These are phyloP conservation scores for Leucaena leucocephala DNA, from an alignment of 306 rosid genomes.

Conservation along the genomic window DNA sequence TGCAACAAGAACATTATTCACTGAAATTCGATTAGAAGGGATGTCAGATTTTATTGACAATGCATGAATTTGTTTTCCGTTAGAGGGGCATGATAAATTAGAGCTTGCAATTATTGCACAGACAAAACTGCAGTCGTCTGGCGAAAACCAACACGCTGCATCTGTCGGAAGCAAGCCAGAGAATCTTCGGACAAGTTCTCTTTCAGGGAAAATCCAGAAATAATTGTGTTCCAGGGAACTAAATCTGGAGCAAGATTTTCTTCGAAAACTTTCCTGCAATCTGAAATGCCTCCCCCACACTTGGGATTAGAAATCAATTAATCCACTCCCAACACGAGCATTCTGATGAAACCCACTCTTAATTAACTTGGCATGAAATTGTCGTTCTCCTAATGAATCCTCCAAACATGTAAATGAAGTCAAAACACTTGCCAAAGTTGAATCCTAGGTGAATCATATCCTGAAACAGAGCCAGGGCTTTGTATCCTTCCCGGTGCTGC, in stretches of 20 bases:
- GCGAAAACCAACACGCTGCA: slow-evolving; percentile 60
- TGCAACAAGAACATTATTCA: slow-evolving; percentile 73
- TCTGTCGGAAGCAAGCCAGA: slow-evolving; percentile 55
- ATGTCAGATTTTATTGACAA: slow-evolving; percentile 73
- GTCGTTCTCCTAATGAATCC: slow-evolving; percentile 74
- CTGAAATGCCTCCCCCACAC: slow-evolving; percentile 68
- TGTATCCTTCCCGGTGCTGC: slow-evolving; percentile 64
- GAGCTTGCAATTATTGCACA: slow-evolving; percentile 82
- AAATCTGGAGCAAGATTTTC: slow-evolving; percentile 74
- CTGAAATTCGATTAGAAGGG: slow-evolving; percentile 67
- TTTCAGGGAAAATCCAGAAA: slow-evolving; percentile 77
- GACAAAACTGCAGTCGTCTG: slow-evolving; percentile 85
- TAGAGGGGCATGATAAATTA: slow-evolving; percentile 70
- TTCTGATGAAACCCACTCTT: slow-evolving; percentile 80
- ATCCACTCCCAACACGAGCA: slow-evolving; percentile 79
- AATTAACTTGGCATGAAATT: slow-evolving; percentile 77
- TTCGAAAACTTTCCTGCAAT: slow-evolving; percentile 66
- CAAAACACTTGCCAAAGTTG: slow-evolving; percentile 71
- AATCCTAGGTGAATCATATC: slow-evolving; percentile 64
- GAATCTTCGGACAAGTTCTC: slow-evolving; percentile 73
- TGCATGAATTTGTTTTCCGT: slow-evolving; percentile 76
- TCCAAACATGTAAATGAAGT: slow-evolving; percentile 67
- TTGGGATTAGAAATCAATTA: slow-evolving; percentile 80
- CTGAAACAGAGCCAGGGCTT: slow-evolving; percentile 63
- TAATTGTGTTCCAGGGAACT: slow-evolving; percentile 86